Conservation (phyloP, 2,329 filamentous ascomycete species). For the Blastomyces silverae region DNA sequence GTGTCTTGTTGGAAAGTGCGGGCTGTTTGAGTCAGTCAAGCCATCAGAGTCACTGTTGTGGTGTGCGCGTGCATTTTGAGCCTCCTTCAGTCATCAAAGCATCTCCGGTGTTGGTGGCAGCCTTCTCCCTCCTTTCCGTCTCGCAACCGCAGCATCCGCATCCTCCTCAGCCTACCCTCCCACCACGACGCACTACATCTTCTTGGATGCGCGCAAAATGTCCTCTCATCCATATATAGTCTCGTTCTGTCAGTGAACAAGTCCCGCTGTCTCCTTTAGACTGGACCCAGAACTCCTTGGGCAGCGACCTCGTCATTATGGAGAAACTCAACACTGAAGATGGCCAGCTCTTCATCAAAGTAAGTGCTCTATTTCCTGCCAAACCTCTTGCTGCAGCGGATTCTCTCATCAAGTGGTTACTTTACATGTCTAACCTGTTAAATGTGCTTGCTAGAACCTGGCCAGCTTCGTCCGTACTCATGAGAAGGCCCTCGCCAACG, state of each 20-base stretch:
- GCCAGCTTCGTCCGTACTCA: conserved; percentile 94
- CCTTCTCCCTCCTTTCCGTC: not conserved
- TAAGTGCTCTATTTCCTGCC: conserved; percentile 20
- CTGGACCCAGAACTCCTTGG: conserved; percentile 28
- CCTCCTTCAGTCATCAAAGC: not conserved
- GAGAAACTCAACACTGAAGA: conserved; percentile 47
- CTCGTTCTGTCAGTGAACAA: conserved; percentile 9
- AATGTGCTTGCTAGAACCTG: conserved; percentile 59
- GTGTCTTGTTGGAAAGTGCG: not conserved
- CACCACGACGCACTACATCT: not conserved
- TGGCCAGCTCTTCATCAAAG: conserved; percentile 46
- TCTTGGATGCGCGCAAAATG: conserved; percentile 13
- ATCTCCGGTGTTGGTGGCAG: not conserved
- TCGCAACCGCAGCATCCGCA: not conserved
- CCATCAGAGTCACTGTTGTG: conserved; percentile 1
- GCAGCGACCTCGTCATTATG: conserved; percentile 34
- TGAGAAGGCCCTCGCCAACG: conserved; percentile 95
- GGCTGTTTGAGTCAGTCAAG: not conserved
- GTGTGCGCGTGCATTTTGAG: not conserved
- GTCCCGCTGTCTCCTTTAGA: conserved; percentile 14
- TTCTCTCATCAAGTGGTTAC: not conserved
- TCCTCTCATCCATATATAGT: conserved; percentile 11
- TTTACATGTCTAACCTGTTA: conserved; percentile 1
- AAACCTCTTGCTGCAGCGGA: conserved; percentile 3
- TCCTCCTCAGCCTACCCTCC: not conserved